Evolutionary conservation across 2,329 filamentous ascomycete species (phyloP).

Genomic region (Pseudogymnoascus sp.): DNA sequence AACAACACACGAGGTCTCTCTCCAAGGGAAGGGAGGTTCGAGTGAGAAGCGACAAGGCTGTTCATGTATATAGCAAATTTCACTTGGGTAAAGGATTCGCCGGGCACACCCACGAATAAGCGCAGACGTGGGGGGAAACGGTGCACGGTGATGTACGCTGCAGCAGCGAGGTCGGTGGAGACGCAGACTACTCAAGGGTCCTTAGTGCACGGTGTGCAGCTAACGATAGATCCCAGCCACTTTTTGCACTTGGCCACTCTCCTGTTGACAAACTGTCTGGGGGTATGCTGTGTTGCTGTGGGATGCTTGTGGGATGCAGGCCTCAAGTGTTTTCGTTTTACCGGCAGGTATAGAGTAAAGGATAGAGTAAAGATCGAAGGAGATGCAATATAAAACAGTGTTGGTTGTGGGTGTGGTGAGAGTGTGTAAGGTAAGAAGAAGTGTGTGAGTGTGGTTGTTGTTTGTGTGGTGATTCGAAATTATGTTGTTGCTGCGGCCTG

Average conservation of each 20-base stretch:
- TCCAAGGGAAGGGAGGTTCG: not conserved
- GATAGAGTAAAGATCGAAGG: not conserved
- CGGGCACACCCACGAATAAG: not conserved
- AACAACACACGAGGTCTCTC: not conserved
- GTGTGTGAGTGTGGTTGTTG: not conserved
- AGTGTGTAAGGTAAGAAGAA: too few relatives aligned
- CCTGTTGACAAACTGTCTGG: not conserved
- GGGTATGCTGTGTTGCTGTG: not conserved
- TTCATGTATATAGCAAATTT: conserved; percentile 7
- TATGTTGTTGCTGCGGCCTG: not conserved
- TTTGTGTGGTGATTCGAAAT: conserved; percentile 2
- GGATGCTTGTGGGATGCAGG: not conserved
- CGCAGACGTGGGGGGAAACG: conserved; percentile 6
- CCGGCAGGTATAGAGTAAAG: not conserved
- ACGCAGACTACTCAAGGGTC: conserved; percentile 8
- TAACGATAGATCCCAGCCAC: not conserved
- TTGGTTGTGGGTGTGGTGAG: not conserved
- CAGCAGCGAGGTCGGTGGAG: conserved; percentile 10
- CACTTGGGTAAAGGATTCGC: not conserved
- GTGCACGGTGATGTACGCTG: conserved; percentile 9
- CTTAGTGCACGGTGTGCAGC: conserved; percentile 5
- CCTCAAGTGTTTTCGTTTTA: not conserved
- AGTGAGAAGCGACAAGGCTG: not conserved
- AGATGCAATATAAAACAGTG: not conserved
- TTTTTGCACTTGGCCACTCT: not conserved